A percentile compares a stretch with the other conserved stretches of the same genome.
Evolutionary conservation across 768 basidiomycete genomes (phyloP).

Genomic region (Cystobasidium onofrii): DNA sequence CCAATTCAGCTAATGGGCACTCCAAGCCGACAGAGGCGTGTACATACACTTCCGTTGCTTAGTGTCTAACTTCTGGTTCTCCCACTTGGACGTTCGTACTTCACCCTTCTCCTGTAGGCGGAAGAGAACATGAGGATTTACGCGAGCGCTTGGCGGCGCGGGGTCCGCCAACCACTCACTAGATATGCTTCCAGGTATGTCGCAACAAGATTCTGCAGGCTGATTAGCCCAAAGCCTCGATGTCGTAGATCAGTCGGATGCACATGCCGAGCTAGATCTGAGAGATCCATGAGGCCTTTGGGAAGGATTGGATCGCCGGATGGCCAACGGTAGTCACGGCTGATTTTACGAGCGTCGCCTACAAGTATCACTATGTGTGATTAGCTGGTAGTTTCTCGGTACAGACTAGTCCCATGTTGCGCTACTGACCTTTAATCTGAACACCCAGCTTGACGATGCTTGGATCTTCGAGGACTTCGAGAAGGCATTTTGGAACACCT

Average conservation of each 20-base stretch:
- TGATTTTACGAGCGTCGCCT: constrained; percentile 10
- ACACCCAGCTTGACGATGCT: constrained; percentile 16
- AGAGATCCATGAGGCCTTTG: constrained; percentile 2
- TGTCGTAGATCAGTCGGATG: neutral
- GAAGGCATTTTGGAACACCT: neutral
- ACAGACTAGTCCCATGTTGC: too few species aligned
- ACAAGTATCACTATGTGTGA: neutral
- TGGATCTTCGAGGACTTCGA: neutral
- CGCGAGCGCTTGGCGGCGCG: too few species aligned
- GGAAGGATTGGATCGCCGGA: neutral
- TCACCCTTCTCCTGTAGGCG: constrained; percentile 15
- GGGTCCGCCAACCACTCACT: neutral
- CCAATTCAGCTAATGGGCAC: neutral
- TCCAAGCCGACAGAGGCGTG: neutral
- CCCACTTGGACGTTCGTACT: constrained; percentile 13
- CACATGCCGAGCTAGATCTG: neutral
- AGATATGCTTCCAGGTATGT: neutral
- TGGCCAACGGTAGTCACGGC: neutral
- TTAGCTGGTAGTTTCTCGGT: neutral
- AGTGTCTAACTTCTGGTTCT: neutral
- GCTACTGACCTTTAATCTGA: neutral
- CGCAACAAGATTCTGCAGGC: constrained; percentile 6
- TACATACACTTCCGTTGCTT: neutral
- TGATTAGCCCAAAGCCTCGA: neutral
- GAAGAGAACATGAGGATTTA: neutral